Conservation (phyloP, 306 rosid genomes). For the Lathyrus sativus region DNA sequence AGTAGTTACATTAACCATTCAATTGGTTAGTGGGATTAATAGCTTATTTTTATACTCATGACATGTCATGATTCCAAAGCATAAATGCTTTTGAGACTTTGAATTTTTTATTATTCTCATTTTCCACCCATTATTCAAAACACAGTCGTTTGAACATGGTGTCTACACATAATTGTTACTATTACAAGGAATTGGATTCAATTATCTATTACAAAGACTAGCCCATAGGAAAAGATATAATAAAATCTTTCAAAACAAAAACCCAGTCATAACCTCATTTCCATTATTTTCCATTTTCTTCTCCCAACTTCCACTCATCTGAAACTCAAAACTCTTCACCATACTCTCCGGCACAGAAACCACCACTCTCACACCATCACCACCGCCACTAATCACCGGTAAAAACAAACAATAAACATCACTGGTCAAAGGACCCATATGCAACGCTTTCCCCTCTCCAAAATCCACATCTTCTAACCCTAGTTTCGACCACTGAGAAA, state of each 20-base stretch:
- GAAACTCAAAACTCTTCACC: slow-evolving; percentile 50
- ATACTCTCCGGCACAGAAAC: slow-evolving; percentile 71
- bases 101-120: too few species aligned
- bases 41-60: too few species aligned
- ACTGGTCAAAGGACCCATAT: slow-evolving; percentile 76
- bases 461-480: slow-evolving; percentile 84
- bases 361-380: slow-evolving; percentile 58
- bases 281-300: slow-evolving; percentile 32
- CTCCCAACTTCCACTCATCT: slow-evolving; percentile 48
- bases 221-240: not conserved
- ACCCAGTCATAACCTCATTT: slow-evolving; percentile 33
- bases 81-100: too few species aligned
- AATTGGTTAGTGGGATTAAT: too few species aligned
- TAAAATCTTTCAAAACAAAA: not conserved
- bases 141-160: too few species aligned
- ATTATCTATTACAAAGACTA: not conserved
- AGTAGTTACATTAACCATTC: too few species aligned
- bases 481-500: slow-evolving; percentile 83
- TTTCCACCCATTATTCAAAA: too few species aligned
- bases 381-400: slow-evolving; percentile 62
- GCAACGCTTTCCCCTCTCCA: slow-evolving; percentile 71
- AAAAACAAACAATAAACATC: slow-evolving; percentile 82
- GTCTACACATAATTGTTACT: too few species aligned
- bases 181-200: not conserved
- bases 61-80: too few species aligned